Evolutionary conservation across 2,329 filamentous ascomycete genomes (phyloP).

Genomic region (Cladosporium sp.): DNA sequence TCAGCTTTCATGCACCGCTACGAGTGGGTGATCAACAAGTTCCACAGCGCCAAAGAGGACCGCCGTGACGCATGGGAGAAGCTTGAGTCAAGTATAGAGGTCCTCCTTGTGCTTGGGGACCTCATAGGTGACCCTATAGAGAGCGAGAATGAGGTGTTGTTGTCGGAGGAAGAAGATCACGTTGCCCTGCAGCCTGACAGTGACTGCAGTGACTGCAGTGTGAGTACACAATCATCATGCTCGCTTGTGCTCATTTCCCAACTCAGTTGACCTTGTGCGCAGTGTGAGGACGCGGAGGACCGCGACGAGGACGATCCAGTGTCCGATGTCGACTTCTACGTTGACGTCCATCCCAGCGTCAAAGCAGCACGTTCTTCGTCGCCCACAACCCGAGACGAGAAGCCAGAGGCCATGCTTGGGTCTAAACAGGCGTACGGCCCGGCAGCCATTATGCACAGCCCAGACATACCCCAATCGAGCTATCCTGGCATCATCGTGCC

Average conservation of each 20-base stretch:
- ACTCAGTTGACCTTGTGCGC: background rate
- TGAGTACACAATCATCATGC: background rate
- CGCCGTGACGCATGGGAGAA: background rate
- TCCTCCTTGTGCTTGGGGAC: too few relatives aligned
- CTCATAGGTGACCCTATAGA: background rate
- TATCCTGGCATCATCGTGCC: background rate
- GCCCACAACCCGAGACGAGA: background rate
- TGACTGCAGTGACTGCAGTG: background rate
- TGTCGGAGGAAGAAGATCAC: background rate
- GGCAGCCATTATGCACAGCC: background rate
- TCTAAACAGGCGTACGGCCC: background rate
- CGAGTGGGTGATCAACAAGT: slow-evolving; percentile 12
- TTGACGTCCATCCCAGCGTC: background rate
- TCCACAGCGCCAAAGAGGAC: background rate
- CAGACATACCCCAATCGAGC: background rate
- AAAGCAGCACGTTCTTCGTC: background rate
- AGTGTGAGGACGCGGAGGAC: background rate
- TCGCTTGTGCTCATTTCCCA: too few relatives aligned
- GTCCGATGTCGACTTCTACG: background rate
- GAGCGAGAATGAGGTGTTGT: background rate
- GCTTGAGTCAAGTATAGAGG: background rate
- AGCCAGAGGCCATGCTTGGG: background rate
- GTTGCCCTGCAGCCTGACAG: background rate
- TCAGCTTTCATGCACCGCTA: slow-evolving; percentile 7
- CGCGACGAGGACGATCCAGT: background rate